Evolutionary conservation across 108 stramenopile genomes (phyloP), one percentile per base, ranked within the genome.

Genomic region (Nannochloropsis oceanica): DNA sequence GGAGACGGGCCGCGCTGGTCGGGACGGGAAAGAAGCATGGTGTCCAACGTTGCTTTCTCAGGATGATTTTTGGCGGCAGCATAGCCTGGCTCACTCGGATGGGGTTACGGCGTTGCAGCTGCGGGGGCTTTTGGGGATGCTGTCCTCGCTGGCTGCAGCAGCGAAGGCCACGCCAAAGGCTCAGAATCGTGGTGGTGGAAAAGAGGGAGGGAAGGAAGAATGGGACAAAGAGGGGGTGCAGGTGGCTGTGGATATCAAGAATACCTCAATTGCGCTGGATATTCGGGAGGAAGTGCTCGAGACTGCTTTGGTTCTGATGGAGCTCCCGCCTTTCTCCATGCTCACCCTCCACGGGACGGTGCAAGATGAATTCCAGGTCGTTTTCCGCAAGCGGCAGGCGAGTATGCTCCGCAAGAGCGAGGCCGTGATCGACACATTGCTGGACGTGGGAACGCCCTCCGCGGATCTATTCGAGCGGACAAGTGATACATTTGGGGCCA

Each of bases 1-100:
- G 82, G 88, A 85, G 81, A 84, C 84, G 20, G 88, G 88, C 12
- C 88, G 88, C 11, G 88, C 88, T 11, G 88, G 88, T 22, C 27
- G 88, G 44, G 88, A 89, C 79, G 88, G 88, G n/a, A 44, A 79
- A 24, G 46, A 43, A 8, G 88, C 88, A n/a, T 50, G 27, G 24
- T 85, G 85, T 44, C 34, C 25, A 79, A 46, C 84, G 12, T 82
- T 89, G 46, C 88, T 89, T 8, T 82, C 42, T 43, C 79, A 85
- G 42, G 12, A 27, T 0, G 88, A 89, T 25, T 89, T 89, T 42
- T 18, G 46, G 26, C 44, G 34, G 25, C 88, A 84, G 83, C 88
- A 89, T 81, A 79, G 81, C 26, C 82, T 85, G 0, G 85, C 88
- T 26, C 88, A 88, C 50, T 85, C 84, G 42, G 80, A 81, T 8